These are phyloP conservation scores for Ceratocystis colombiana DNA, from an alignment of 2,329 filamentous ascomycete species.

Conservation along the genomic window DNA sequence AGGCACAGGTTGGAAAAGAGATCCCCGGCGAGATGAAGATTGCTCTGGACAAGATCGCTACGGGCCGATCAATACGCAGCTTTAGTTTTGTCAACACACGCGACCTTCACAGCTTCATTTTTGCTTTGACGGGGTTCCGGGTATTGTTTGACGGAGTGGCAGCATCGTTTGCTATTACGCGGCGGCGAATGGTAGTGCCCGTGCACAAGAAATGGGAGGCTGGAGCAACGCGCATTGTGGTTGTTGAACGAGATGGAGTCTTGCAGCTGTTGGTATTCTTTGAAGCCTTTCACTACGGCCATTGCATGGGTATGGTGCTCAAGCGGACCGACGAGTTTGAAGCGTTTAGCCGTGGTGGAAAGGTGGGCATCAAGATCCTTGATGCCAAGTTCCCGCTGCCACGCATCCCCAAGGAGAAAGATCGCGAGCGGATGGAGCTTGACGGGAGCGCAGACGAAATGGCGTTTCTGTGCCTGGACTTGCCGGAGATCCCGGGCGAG, in stretches of 20 bases:
- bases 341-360: slow-evolving; percentile 51
- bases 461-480: slow-evolving; percentile 73
- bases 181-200: slow-evolving; percentile 77
- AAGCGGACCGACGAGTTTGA: slow-evolving; percentile 80
- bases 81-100: slow-evolving; percentile 55
- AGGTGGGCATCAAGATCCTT: slow-evolving; percentile 65
- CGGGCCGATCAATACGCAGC: slow-evolving; percentile 57
- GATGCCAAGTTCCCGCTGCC: slow-evolving; percentile 87
- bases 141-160: slow-evolving; percentile 67
- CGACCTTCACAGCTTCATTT: slow-evolving; percentile 70
- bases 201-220: slow-evolving; percentile 95
- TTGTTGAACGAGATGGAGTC: slow-evolving; percentile 65
- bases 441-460: slow-evolving; percentile 41
- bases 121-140: slow-evolving; percentile 66
- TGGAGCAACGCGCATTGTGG: slow-evolving; percentile 64
- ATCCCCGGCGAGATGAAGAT: slow-evolving; percentile 52
- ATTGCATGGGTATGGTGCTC: slow-evolving; percentile 79
- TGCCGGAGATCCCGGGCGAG: slow-evolving; percentile 80
- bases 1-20: slow-evolving; percentile 53
- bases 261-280: slow-evolving; percentile 78
- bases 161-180: slow-evolving; percentile 66
- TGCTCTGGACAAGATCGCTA: slow-evolving; percentile 50
- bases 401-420: slow-evolving; percentile 44
- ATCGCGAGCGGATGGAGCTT: slow-evolving; percentile 34
- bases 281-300: slow-evolving; percentile 74